Conservation (phyloP, 164 flowering plant genomes). For the Pachysandra terminalis region DNA sequence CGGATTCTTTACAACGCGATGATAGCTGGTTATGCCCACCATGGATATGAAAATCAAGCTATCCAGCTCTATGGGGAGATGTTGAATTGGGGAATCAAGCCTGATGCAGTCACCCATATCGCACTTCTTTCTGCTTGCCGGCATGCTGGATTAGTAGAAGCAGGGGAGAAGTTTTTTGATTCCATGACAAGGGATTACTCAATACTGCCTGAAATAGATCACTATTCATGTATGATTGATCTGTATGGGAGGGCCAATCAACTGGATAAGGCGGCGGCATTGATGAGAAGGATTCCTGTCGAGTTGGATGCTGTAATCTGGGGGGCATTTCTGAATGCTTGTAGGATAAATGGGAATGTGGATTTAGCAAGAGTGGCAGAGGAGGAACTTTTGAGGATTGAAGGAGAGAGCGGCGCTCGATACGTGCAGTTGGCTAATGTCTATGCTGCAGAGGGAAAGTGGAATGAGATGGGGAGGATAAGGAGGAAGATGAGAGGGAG, state of each 20-base stretch:
- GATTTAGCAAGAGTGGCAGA: constrained; percentile 50
- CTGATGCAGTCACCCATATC: constrained; percentile 63
- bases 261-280: constrained; percentile 46
- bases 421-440: constrained; percentile 80
- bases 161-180: constrained; percentile 57
- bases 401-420: constrained; percentile 56
- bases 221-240: constrained; percentile 86
- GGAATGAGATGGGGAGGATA: constrained; percentile 74
- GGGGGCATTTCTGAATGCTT: constrained; percentile 70
- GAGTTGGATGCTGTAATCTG: constrained; percentile 49
- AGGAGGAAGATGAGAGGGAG: constrained; percentile 80
- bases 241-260: constrained; percentile 64
- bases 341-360: constrained; percentile 43
- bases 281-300: constrained; percentile 48
- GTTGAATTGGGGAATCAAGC: constrained; percentile 38
- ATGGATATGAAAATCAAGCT: constrained; percentile 55
- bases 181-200: constrained; percentile 55
- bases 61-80: constrained; percentile 51
- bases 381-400: constrained; percentile 46
- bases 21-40: constrained; percentile 74
- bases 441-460: constrained; percentile 72
- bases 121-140: constrained; percentile 86
- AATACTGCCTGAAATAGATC: constrained; percentile 63
- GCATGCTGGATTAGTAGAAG: constrained; percentile 56
- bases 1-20: constrained; percentile 59